These are phyloP conservation scores for Acanthamoeba castellanii DNA, from an alignment of 208 protist species.

Conservation along the genomic window DNA sequence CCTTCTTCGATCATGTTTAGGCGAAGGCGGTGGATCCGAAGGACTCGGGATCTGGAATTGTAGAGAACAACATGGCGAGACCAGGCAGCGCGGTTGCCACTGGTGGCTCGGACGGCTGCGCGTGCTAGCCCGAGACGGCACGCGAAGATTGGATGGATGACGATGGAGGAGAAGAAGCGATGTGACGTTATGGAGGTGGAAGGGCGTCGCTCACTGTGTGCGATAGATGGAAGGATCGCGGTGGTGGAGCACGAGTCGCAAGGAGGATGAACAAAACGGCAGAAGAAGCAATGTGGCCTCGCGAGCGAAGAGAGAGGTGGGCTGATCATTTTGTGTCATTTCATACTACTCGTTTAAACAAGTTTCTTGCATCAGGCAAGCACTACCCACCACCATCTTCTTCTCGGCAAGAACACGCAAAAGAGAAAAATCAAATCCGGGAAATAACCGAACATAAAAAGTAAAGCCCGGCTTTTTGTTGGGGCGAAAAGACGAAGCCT, in stretches of 20 bases:
- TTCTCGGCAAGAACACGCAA: background rate
- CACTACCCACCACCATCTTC: background rate
- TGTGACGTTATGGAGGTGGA: no score
- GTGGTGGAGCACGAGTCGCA: background rate
- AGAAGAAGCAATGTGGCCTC: background rate
- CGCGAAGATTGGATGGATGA: background rate
- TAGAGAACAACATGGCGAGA: conserved; percentile 68
- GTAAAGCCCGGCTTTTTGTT: conserved; percentile 17
- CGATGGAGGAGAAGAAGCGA: background rate
- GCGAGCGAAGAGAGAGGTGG: background rate
- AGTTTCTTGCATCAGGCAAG: no score
- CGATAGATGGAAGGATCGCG: no score
- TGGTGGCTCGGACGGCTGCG: conserved; percentile 35
- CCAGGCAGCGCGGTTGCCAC: background rate
- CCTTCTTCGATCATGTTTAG: background rate
- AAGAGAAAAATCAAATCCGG: background rate
- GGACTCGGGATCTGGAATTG: conserved; percentile 60
- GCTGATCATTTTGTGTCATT: background rate
- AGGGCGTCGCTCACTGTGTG: no score
- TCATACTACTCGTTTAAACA: background rate
- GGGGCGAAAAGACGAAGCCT: background rate
- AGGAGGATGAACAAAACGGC: background rate
- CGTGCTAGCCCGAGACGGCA: conserved; percentile 1
- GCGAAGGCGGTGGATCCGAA: conserved; percentile 36
- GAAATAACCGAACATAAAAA: background rate